These are phyloP conservation scores for Coemansia guatemalensis DNA, from an alignment of 192 early-diverging fungal genomes.

Conservation along the genomic window DNA sequence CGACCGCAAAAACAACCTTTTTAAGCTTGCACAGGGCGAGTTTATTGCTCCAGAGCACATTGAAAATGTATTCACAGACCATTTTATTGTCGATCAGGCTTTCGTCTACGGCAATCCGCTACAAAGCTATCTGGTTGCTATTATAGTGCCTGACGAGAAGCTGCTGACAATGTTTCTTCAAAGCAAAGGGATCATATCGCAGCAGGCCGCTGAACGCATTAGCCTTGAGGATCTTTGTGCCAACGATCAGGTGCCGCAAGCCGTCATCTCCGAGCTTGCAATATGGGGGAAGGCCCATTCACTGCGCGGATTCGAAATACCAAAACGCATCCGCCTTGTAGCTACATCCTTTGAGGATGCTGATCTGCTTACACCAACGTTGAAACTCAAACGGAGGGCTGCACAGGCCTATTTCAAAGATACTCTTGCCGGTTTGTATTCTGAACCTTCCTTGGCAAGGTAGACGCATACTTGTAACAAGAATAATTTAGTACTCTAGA, in stretches of 20 bases:
- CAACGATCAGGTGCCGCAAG: constrained; percentile 52
- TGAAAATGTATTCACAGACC: constrained; percentile 64
- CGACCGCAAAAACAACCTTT: constrained; percentile 83
- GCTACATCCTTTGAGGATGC: constrained; percentile 71
- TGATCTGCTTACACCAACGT: constrained; percentile 76
- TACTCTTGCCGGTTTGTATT: constrained; percentile 57
- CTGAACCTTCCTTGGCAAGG: constrained; percentile 16
- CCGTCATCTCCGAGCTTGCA: constrained; percentile 55
- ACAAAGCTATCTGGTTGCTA: constrained; percentile 68
- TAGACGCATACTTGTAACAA: background rate
- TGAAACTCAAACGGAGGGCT: constrained; percentile 58
- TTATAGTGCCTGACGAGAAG: constrained; percentile 72
- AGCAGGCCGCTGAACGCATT: constrained; percentile 23
- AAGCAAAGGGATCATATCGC: constrained; percentile 19
- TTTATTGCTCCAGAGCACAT: constrained; percentile 85
- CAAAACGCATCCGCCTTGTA: constrained; percentile 65
- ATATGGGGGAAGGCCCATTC: constrained; percentile 59
- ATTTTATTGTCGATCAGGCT: constrained; percentile 67
- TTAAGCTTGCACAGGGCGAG: constrained; percentile 79
- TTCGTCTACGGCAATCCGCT: constrained; percentile 81
- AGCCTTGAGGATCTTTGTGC: constrained; percentile 59
- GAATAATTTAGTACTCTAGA: too few relatives aligned
- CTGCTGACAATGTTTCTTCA: constrained; percentile 36
- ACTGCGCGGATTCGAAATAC: constrained; percentile 69
- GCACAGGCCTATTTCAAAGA: constrained; percentile 47